A percentile compares a stretch with the other conserved stretches of the same genome.
Evolutionary conservation across 2,329 filamentous ascomycete species (phyloP).

Genomic region (Neonectria ditissima): DNA sequence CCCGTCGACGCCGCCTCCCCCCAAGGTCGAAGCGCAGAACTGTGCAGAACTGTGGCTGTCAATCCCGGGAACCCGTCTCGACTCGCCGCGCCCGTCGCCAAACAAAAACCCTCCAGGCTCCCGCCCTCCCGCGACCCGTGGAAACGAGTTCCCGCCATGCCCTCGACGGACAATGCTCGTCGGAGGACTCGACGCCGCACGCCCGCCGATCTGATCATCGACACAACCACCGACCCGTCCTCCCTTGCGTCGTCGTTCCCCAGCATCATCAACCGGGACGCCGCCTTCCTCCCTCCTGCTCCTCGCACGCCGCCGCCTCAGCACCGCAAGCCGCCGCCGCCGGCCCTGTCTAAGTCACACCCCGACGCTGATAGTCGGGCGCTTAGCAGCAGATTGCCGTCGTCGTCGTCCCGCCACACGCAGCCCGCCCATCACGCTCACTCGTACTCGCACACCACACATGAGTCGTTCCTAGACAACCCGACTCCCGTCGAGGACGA

Average conservation of each 20-base stretch:
- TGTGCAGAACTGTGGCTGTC: conserved; percentile 44
- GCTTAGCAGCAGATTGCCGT: conserved; percentile 38
- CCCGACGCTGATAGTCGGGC: conserved; percentile 40
- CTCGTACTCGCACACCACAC: conserved; percentile 26
- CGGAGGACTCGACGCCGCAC: conserved; percentile 41
- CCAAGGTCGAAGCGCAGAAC: background rate
- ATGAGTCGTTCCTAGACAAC: conserved; percentile 48
- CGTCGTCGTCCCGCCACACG: conserved; percentile 33
- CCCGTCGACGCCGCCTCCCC: conserved; percentile 30
- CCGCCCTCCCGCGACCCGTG: conserved; percentile 26
- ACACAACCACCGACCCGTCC: conserved; percentile 37
- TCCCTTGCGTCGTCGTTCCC: conserved; percentile 38
- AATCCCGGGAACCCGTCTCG: conserved; percentile 35
- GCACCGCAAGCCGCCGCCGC: conserved; percentile 32
- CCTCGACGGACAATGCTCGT: conserved; percentile 44
- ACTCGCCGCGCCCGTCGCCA: conserved; percentile 22
- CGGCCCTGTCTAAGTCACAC: conserved; percentile 39
- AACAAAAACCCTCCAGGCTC: conserved; percentile 37
- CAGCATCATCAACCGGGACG: conserved; percentile 30
- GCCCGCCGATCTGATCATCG: conserved; percentile 42
- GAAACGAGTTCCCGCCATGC: conserved; percentile 33
- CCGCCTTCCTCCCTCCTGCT: conserved; percentile 25
- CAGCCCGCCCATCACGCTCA: background rate
- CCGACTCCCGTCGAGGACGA: conserved; percentile 47
- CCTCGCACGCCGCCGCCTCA: conserved; percentile 37